A percentile compares a stretch with the other conserved stretches of the same genome.
Evolutionary conservation across 768 basidiomycete genomes (phyloP).

Genomic region (Kwoniella mangroviensis): DNA sequence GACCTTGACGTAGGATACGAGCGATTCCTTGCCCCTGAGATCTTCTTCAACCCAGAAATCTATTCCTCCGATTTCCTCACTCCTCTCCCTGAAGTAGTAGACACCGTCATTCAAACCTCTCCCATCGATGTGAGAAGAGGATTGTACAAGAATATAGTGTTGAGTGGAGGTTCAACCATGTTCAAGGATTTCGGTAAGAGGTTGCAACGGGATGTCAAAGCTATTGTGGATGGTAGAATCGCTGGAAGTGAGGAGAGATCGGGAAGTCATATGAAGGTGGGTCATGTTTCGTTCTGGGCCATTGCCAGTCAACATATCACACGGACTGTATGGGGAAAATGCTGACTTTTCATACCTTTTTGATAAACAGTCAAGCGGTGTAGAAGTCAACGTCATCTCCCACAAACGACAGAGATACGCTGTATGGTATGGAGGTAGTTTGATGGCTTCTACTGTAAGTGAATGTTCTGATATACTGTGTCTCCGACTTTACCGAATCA

Average conservation of each 20-base stretch:
- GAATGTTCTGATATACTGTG: not conserved
- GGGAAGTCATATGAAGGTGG: conserved; percentile 75
- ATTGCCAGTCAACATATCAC: not conserved
- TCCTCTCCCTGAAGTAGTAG: conserved; percentile 93
- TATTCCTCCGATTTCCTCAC: conserved; percentile 97
- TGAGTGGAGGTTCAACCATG: conserved; percentile 98
- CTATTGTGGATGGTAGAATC: conserved; percentile 86
- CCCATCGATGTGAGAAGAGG: conserved; percentile 97
- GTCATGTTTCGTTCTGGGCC: conserved; percentile 34
- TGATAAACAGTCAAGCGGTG: conserved; percentile 77
- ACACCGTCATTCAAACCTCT: conserved; percentile 90
- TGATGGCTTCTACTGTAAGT: conserved; percentile 87
- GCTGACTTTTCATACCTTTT: not conserved
- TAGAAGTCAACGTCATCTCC: conserved; percentile 96
- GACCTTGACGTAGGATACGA: conserved; percentile 93
- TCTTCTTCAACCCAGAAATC: conserved; percentile 99
- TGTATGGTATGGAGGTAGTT: conserved; percentile 97
- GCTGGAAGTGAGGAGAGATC: conserved; percentile 74
- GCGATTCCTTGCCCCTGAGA: conserved; percentile 97
- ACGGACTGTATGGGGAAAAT: not conserved
- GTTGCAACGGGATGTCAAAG: conserved; percentile 92
- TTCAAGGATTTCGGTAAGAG: conserved; percentile 98
- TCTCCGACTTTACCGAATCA: too few relatives aligned
- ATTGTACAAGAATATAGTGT: conserved; percentile 97
- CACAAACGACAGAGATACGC: conserved; percentile 97